Evolutionary conservation across 1,284 basidiomycete species (phyloP).

Genomic region (Fomitopsis pinicola): DNA sequence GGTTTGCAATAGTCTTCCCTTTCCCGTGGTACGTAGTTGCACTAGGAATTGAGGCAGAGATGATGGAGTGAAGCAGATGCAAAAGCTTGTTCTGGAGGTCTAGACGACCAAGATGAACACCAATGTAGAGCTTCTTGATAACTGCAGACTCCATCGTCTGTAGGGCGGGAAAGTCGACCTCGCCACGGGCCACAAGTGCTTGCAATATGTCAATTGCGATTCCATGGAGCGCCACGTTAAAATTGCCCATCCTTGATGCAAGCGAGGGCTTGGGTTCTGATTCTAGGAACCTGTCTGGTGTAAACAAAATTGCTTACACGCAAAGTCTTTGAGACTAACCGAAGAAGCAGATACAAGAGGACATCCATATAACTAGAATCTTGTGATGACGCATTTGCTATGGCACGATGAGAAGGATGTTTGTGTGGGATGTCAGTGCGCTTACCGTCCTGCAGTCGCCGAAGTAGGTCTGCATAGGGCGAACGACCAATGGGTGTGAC

Average conservation of each 20-base stretch:
- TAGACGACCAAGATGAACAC: constrained; percentile 64
- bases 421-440: not conserved
- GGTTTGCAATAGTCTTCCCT: constrained; percentile 6
- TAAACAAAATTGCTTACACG: not conserved
- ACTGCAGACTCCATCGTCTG: constrained; percentile 68
- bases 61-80: constrained; percentile 84
- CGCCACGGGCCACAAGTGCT: constrained; percentile 74
- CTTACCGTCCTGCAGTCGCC: constrained; percentile 54
- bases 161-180: constrained; percentile 57
- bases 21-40: constrained; percentile 9
- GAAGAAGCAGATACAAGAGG: constrained; percentile 62
- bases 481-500: constrained; percentile 59
- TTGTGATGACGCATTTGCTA: constrained; percentile 47
- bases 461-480: constrained; percentile 50
- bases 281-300: constrained; percentile 60
- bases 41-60: constrained; percentile 47
- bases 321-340: constrained; percentile 28
- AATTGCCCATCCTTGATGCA: constrained; percentile 48
- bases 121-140: constrained; percentile 72
- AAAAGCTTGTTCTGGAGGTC: constrained; percentile 92
- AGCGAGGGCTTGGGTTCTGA: constrained; percentile 61
- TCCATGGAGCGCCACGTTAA: constrained; percentile 69
- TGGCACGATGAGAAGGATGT: constrained; percentile 10
- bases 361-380: constrained; percentile 74
- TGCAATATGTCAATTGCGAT: constrained; percentile 81